phyloP scores from a whole-genome alignment of 768 basidiomycete species.

The Lactarius psammicola region DNA sequence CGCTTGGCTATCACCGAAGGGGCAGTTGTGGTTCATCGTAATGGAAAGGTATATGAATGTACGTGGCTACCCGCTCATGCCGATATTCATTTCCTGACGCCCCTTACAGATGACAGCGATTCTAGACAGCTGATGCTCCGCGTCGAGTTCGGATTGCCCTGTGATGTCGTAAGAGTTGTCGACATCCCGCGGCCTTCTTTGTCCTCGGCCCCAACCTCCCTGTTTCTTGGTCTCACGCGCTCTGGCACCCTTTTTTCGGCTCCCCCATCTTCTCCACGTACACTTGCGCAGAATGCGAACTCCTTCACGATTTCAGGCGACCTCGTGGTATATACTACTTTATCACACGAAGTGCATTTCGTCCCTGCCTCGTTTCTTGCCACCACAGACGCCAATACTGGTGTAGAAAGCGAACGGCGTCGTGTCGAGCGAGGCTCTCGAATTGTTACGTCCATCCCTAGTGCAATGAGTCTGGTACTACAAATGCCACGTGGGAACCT shows the following conservation, averaged over 20 bases:
- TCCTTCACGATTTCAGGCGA: slow-evolving; percentile 73
- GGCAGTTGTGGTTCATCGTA: slow-evolving; percentile 9
- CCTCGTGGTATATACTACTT: slow-evolving; percentile 84
- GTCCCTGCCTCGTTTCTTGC: slow-evolving; percentile 48
- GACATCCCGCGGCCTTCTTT: neutral
- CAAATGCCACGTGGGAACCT: slow-evolving; percentile 98
- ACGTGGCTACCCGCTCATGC: slow-evolving; percentile 1
- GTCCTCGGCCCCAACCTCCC: neutral
- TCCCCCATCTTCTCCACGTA: slow-evolving; percentile 17
- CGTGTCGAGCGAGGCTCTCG: slow-evolving; percentile 86
- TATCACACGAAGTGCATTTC: slow-evolving; percentile 77
- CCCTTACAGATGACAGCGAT: slow-evolving; percentile 11
- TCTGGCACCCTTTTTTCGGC: slow-evolving; percentile 18
- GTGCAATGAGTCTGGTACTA: slow-evolving; percentile 82
- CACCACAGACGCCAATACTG: slow-evolving; percentile 16
- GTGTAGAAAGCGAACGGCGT: slow-evolving; percentile 58
- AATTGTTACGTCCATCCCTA: slow-evolving; percentile 86
- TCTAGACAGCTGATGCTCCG: slow-evolving; percentile 1
- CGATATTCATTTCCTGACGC: slow-evolving; percentile 2
- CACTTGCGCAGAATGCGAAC: slow-evolving; percentile 55
- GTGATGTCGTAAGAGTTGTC: slow-evolving; percentile 15
- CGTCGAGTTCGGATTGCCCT: slow-evolving; percentile 20
- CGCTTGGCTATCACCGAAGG: slow-evolving; percentile 32
- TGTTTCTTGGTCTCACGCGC: slow-evolving; percentile 24
- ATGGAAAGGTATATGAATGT: slow-evolving; percentile 26